Evolutionary conservation across 2,329 filamentous ascomycete species (phyloP), one percentile per base, ranked within the genome.

Genomic region (Xylaria multiplex): DNA sequence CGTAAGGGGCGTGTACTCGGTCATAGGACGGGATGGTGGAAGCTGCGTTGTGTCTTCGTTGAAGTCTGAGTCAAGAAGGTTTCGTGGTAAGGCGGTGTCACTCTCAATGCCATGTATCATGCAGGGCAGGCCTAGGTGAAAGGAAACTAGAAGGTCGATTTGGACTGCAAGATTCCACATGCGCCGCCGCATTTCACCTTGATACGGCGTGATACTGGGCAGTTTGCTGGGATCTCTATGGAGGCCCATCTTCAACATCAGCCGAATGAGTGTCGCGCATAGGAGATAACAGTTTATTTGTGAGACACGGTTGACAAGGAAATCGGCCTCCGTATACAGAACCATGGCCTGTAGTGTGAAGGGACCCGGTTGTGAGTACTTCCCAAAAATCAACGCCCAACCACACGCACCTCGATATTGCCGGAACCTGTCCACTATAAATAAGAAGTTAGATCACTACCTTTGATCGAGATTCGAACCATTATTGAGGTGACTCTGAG

Each of bases 21-120:
- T 79, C n/a, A 79, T 72, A 1, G 89, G 86, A 19, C 88, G 81
- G 2, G 84, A 77, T 0, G 83, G 82, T 0, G 90, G 90, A 46
- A 92, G 76, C 50, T 82, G 81, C 32, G 77, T 77, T 50, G 80
- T 83, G 65, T 86, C 78, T 74, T 88, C 84, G 67, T 82, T 81
- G 69, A 91, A 90, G 73, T 92, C 89, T 37, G 88, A 85, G 73
- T 92, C 90, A 59, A 86, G 81, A 37, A 91, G 75, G 74, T 91
- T 91, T 37, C 82, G 81, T 16, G 89, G 89, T 22, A 87, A 76
- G 1, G 82, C 78, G 0, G 88, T 90, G 72, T 92, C 90, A 53
- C 84, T 86, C 66, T 91, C 88, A 42, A 89, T 85, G 27, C 84
- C 81, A 63, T 88, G 83, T 50, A 91, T 81, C 86, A 91, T 89